Evolutionary conservation across 768 basidiomycete genomes (phyloP).

Genomic region (Trametes punicea): DNA sequence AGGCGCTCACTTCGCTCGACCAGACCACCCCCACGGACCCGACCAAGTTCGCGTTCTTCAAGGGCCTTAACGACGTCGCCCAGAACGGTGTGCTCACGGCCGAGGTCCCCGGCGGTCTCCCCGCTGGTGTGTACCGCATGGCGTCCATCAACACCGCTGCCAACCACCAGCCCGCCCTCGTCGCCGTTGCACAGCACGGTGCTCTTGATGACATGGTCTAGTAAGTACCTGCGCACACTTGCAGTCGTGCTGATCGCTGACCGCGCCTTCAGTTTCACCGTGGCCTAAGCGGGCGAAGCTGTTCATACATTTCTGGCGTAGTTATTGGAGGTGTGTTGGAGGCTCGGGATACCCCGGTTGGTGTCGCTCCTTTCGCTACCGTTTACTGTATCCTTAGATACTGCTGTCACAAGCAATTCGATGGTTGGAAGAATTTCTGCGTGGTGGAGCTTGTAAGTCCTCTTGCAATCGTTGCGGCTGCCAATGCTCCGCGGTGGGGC

Average conservation of each 20-base stretch:
- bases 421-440: constrained; percentile 1
- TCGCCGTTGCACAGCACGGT: constrained; percentile 43
- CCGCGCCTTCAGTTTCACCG: constrained; percentile 9
- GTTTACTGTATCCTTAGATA: constrained; percentile 15
- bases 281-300: neutral
- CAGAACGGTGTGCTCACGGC: constrained; percentile 40
- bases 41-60: constrained; percentile 60
- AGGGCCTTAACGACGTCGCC: constrained; percentile 48
- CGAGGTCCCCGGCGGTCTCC: constrained; percentile 40
- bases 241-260: neutral
- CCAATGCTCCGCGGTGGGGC: too few relatives aligned
- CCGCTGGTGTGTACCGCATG: constrained; percentile 41
- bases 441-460: too few relatives aligned
- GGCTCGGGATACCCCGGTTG: constrained; percentile 9
- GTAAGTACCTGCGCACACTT: constrained; percentile 22
- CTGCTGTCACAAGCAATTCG: constrained; percentile 15
- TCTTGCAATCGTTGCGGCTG: neutral
- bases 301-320: constrained; percentile 2
- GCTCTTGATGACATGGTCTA: constrained; percentile 40
- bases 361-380: neutral
- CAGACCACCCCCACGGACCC: constrained; percentile 47
- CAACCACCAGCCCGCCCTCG: constrained; percentile 42
- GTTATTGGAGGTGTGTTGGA: constrained; percentile 10
- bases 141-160: constrained; percentile 44
- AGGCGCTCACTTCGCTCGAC: constrained; percentile 41